Percentiles rank a stretch among this genome's conserved stretches.
These are phyloP conservation scores for Andrographis paniculata DNA, from an alignment of 305 asterid species.

Conservation along the genomic window DNA sequence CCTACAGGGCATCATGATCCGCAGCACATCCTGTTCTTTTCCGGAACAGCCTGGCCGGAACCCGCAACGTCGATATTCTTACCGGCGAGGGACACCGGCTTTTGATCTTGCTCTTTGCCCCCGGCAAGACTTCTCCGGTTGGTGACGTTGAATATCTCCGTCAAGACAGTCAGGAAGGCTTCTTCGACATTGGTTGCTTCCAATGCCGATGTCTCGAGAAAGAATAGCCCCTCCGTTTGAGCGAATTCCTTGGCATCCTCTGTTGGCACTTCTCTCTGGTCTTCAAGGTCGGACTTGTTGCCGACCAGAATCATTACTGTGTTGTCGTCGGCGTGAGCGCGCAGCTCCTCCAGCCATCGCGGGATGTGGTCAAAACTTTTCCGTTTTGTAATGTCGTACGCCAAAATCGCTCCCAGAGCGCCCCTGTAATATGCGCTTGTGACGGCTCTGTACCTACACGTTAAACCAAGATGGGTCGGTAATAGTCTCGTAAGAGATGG, in stretches of 20 bases:
- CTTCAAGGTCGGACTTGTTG: background rate
- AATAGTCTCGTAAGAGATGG: background rate
- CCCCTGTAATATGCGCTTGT: background rate
- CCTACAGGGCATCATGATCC: background rate
- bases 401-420: background rate
- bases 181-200: background rate
- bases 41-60: background rate
- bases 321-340: background rate
- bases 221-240: background rate
- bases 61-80: background rate
- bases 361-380: background rate
- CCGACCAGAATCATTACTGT: background rate
- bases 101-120: no score
- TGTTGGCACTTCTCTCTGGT: background rate
- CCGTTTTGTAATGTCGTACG: background rate
- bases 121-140: background rate
- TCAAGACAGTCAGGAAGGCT: background rate
- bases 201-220: background rate
- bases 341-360: background rate
- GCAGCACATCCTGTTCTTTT: background rate
- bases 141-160: background rate
- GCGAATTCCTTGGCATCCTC: constrained; percentile 2
- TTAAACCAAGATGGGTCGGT: background rate
- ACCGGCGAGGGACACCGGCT: background rate
- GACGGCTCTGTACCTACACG: background rate